These are phyloP conservation scores for Diaporthe capsici DNA, from an alignment of 2,329 filamentous ascomycete species.

Conservation along the genomic window DNA sequence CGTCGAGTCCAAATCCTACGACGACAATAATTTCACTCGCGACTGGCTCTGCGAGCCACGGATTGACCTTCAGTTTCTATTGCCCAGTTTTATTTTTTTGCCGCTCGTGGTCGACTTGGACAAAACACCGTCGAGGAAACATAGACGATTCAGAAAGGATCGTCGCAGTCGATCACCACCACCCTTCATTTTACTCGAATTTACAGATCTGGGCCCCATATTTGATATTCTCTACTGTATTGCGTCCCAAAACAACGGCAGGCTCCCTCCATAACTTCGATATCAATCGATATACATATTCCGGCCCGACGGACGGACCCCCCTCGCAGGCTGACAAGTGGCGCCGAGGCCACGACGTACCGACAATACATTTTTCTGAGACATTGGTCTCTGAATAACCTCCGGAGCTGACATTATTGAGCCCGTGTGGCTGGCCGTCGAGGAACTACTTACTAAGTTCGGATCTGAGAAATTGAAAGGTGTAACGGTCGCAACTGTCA, in stretches of 20 bases:
- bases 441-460: neutral
- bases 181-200: constrained; percentile 36
- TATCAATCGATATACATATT: constrained; percentile 16
- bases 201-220: constrained; percentile 21
- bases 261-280: constrained; percentile 5
- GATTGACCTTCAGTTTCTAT: constrained; percentile 6
- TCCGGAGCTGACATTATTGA: constrained; percentile 18
- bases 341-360: constrained; percentile 1
- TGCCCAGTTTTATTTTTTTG: neutral
- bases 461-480: constrained; percentile 24
- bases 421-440: constrained; percentile 16
- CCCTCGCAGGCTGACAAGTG: neutral
- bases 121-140: neutral
- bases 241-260: constrained; percentile 11
- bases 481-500: constrained; percentile 32
- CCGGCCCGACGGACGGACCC: constrained; percentile 11
- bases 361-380: constrained; percentile 3
- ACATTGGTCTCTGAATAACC: constrained; percentile 37
- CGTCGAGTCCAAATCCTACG: constrained; percentile 5
- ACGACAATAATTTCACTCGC: constrained; percentile 14
- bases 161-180: constrained; percentile 31
- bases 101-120: neutral
- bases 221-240: constrained; percentile 23
- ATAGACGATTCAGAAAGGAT: constrained; percentile 18
- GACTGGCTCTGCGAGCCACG: constrained; percentile 38